Conservation (phyloP, 2,329 filamentous ascomycete genomes). For the Aureobasidium sp. region DNA sequence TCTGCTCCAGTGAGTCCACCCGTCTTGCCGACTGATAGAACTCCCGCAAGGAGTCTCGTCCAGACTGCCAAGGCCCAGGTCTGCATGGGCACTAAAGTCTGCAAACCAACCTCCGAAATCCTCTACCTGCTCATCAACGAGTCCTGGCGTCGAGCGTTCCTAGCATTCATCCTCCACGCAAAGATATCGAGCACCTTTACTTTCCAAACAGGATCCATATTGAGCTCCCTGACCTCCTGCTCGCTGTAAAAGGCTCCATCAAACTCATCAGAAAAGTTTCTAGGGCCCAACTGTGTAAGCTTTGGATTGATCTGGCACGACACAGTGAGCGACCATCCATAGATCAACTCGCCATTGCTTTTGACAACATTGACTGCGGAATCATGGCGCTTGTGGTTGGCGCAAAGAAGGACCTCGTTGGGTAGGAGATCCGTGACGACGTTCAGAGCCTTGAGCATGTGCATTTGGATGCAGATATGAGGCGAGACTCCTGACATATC, state of each 20-base stretch:
- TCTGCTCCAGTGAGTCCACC: too few relatives aligned
- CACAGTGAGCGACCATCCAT: neutral
- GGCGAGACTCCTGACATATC: neutral
- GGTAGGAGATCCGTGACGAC: neutral
- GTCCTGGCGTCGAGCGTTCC: too few relatives aligned
- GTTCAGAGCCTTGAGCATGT: neutral
- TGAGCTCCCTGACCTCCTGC: neutral
- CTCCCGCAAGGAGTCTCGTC: too few relatives aligned
- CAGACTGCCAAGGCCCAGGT: too few relatives aligned
- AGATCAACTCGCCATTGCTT: neutral
- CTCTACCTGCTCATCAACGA: too few relatives aligned
- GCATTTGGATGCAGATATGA: neutral
- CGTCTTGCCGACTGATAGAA: too few relatives aligned
- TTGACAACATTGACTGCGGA: neutral
- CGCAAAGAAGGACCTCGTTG: neutral
- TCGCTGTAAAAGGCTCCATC: neutral
- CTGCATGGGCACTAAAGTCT: too few relatives aligned
- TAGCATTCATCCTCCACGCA: neutral
- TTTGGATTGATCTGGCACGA: neutral
- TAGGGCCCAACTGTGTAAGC: neutral
- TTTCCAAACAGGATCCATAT: conserved; percentile 2
- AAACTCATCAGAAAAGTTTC: neutral
- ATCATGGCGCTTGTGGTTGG: neutral
- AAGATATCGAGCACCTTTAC: neutral
- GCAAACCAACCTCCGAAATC: too few relatives aligned